These are phyloP conservation scores for Gymnopilus dilepis DNA, from an alignment of 768 basidiomycete species.

Conservation along the genomic window DNA sequence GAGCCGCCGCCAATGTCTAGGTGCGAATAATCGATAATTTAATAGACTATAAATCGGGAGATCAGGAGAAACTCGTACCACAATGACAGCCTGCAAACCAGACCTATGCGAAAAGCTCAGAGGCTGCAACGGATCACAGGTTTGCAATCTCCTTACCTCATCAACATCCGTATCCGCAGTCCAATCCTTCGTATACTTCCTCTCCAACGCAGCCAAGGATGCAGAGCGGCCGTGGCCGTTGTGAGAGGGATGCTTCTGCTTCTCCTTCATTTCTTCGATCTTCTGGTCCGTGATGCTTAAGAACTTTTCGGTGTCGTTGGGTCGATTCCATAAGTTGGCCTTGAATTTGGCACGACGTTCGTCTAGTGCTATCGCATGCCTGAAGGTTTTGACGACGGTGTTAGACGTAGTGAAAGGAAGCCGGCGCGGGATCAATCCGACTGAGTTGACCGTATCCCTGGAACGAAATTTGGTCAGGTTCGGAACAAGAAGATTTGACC, in stretches of 20 bases:
- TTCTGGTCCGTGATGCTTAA: slow-evolving; percentile 29
- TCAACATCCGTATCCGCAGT: slow-evolving; percentile 42
- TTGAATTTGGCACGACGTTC: slow-evolving; percentile 51
- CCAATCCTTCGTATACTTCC: slow-evolving; percentile 31
- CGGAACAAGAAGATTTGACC: not conserved
- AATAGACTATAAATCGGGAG: not conserved
- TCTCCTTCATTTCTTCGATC: slow-evolving; percentile 11
- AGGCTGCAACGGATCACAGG: slow-evolving; percentile 18
- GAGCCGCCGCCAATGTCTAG: slow-evolving; percentile 63
- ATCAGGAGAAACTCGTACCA: slow-evolving; percentile 36
- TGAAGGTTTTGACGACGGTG: slow-evolving; percentile 24
- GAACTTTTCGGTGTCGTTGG: slow-evolving; percentile 28
- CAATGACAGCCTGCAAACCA: slow-evolving; percentile 50
- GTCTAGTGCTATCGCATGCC: slow-evolving; percentile 28
- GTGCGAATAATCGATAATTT: not conserved
- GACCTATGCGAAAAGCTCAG: slow-evolving; percentile 19
- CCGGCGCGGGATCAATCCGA: slow-evolving; percentile 26
- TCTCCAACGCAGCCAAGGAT: slow-evolving; percentile 29
- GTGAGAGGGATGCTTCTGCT: slow-evolving; percentile 9
- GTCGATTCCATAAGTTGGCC: slow-evolving; percentile 48
- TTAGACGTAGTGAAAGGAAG: slow-evolving; percentile 29
- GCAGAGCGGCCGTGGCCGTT: not conserved
- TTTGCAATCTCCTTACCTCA: slow-evolving; percentile 45
- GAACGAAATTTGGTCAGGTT: not conserved
- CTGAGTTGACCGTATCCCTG: slow-evolving; percentile 31